A percentile compares a stretch with the other conserved stretches of the same genome.
Conservation (phyloP, 306 rosid genomes). For the Castanea sativa region DNA sequence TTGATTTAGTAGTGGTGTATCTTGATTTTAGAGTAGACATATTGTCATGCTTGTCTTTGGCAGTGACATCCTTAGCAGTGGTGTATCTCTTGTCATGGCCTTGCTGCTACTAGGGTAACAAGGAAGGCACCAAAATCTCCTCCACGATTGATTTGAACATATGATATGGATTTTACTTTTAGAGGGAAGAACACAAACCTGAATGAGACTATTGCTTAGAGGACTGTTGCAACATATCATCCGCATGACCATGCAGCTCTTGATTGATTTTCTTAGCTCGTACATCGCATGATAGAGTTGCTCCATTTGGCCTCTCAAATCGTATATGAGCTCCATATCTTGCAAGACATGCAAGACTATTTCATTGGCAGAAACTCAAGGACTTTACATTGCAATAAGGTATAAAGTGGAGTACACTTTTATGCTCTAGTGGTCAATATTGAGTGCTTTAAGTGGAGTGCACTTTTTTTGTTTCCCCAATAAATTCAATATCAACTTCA, state of each 20-base stretch:
- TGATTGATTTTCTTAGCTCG: constrained; percentile 66
- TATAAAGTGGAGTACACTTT: background rate
- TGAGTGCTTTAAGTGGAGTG: too few relatives aligned
- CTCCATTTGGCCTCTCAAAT: constrained; percentile 74
- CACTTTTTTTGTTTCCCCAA: too few relatives aligned
- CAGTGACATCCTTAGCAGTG: too few relatives aligned
- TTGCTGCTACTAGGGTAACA: background rate
- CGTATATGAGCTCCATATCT: constrained; percentile 74
- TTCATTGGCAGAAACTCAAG: background rate
- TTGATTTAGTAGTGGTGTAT: too few relatives aligned
- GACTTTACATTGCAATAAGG: background rate
- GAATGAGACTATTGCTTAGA: constrained; percentile 47
- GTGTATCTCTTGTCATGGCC: background rate
- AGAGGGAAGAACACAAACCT: constrained; percentile 31
- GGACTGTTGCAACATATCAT: constrained; percentile 50
- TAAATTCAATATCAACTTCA: too few relatives aligned
- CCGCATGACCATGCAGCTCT: constrained; percentile 74
- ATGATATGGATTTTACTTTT: background rate
- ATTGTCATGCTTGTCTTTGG: too few relatives aligned
- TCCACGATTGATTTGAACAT: background rate
- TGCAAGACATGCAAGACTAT: constrained; percentile 14
- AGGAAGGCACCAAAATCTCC: background rate
- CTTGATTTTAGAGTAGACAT: too few relatives aligned
- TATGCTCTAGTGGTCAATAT: too few relatives aligned
- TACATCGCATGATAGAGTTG: constrained; percentile 69